Base-by-base conservation (phyloP, 2,329 filamentous ascomycete species). In the Thyridium curvatum region DNA sequence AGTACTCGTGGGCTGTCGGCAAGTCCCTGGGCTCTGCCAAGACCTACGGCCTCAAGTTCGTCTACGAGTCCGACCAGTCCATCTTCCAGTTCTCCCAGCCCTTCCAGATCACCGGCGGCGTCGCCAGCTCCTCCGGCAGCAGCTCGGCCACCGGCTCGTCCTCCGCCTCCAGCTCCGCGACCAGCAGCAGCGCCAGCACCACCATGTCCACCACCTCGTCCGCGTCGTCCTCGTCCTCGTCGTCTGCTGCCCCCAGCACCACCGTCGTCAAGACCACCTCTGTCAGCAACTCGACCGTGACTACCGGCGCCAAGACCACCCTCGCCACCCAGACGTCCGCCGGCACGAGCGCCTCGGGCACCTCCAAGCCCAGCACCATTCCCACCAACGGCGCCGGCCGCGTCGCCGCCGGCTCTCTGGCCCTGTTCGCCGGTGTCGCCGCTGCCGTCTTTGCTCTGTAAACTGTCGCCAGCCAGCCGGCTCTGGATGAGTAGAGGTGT, bases 11-110 rank as follows among this genome's bases (percentile, higher is more conserved):
- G 78, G 45, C 52, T 17, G 65, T 81, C 37, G 64, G 62, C 53
- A 51, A 62, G 43, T 45, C 53, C 18, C 65, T 74, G 18, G 71
- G 69, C 32, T 26, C 21, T 26, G n/a, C 18, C 45, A 51, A 51
- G 41, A 66, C 68, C 52, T 82, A 82, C 60, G 79, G 78, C 47
- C 63, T 83, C 55, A 63, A 68, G 61, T 64, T 83, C 60, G 56
- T 57, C 45, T 64, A 70, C 29, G 68, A 73, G 48, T 60, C 57
- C 46, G 54, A 77, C 61, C 39, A 62, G 16, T 46, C 36, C 10
- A 59, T 69, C 53, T 77, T 75, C 69, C 77, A 82, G 69, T 82
- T 72, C 69, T 78, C 74, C 41, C 71, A 71, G 64, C 75, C 75
- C 50, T 83, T 83, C 67, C 50, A 64, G 52, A 77, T 79, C 52